Evolutionary conservation across 139 green algal species (phyloP).

Genomic region (Limnomonas spitsbergensis): DNA sequence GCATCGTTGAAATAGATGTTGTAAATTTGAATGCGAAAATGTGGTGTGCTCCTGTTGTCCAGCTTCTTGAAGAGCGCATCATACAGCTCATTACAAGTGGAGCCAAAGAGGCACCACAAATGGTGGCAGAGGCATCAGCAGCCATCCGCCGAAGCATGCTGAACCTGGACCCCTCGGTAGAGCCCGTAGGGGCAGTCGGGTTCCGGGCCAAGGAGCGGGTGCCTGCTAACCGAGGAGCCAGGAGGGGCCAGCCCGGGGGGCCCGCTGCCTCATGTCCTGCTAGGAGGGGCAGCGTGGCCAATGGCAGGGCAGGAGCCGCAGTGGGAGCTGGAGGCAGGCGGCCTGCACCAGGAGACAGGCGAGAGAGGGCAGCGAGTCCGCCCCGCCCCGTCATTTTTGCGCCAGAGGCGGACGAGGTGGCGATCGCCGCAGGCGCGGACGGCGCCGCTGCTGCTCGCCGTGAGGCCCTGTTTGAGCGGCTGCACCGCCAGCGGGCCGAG

Average conservation of each 20-base stretch:
- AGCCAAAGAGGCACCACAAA: neutral
- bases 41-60: too few species aligned
- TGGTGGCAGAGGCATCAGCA: neutral
- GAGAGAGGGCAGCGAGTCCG: too few species aligned
- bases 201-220: neutral
- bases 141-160: neutral
- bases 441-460: neutral
- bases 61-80: conserved; percentile 11
- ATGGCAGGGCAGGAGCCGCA: too few species aligned
- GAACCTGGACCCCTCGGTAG: neutral
- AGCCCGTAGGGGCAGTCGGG: neutral
- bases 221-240: neutral
- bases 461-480: conserved; percentile 35
- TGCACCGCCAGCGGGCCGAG: conserved; percentile 46
- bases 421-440: neutral
- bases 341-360: too few species aligned
- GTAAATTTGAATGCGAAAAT: too few species aligned
- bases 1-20: too few species aligned
- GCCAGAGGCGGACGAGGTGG: neutral
- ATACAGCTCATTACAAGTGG: neutral
- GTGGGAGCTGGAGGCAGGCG: too few species aligned
- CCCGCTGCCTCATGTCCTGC: too few species aligned
- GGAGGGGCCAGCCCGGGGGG: too few species aligned
- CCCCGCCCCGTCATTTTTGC: too few species aligned
- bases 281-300: too few species aligned